phyloP scores from a whole-genome alignment of 441 rosid species.

The Erodium trifolium region DNA sequence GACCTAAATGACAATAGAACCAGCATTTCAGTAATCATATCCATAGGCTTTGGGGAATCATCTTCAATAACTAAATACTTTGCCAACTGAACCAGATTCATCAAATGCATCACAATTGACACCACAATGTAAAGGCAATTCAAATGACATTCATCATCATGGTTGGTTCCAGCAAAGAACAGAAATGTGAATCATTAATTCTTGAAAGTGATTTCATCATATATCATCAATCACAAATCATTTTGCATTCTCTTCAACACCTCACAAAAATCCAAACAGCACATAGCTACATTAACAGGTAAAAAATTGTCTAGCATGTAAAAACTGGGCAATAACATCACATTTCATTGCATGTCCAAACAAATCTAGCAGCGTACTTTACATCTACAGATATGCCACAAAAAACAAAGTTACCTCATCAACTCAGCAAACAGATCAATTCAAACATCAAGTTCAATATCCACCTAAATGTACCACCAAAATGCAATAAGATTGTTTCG shows the following conservation, averaged over 20 bases:
- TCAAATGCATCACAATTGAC: background rate
- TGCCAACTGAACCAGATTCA: background rate
- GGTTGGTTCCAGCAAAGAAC: background rate
- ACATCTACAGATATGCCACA: background rate
- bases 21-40: background rate
- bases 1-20: background rate
- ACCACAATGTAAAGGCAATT: background rate
- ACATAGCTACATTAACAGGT: background rate
- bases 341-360: conserved; percentile 1
- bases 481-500: background rate
- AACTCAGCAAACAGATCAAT: background rate
- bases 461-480: too few species aligned
- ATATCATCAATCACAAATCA: background rate
- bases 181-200: background rate
- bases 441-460: background rate
- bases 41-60: background rate
- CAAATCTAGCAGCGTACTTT: background rate
- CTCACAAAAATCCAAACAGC: background rate
- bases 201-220: background rate
- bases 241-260: background rate
- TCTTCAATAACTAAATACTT: background rate
- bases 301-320: background rate
- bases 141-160: background rate
- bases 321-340: background rate
- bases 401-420: background rate